Evolutionary conservation across 1,284 basidiomycete genomes (phyloP).

Genomic region (Ustilago nuda): DNA sequence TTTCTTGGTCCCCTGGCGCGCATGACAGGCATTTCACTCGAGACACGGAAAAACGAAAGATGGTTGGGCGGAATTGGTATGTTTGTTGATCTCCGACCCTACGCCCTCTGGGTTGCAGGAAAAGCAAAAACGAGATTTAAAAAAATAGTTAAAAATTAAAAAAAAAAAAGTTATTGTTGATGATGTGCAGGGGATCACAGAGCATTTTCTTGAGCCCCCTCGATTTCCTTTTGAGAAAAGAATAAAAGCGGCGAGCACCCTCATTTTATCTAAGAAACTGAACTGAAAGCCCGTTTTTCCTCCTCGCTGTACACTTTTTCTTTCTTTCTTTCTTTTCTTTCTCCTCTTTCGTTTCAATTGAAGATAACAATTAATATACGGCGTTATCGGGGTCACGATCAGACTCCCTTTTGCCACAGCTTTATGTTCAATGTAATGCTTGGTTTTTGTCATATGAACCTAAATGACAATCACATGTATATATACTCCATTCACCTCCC

Average conservation of each 20-base stretch:
- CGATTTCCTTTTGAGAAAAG: background rate
- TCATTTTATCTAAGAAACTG: slow-evolving; percentile 13
- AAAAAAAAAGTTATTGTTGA: too few species aligned
- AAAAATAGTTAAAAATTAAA: too few species aligned
- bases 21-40: background rate
- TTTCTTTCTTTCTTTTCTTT: background rate
- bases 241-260: slow-evolving; percentile 4
- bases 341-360: background rate
- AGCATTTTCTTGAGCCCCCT: slow-evolving; percentile 9
- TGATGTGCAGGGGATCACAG: background rate
- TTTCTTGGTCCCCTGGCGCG: background rate
- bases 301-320: background rate
- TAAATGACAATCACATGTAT: too few species aligned
- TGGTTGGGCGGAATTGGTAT: background rate
- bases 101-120: too few species aligned
- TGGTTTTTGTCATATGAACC: too few species aligned
- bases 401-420: too few species aligned
- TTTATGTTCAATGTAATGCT: too few species aligned
- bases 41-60: background rate
- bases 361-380: too few species aligned
- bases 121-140: too few species aligned
- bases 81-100: background rate
- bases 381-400: too few species aligned
- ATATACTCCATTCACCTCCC: too few species aligned
- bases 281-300: slow-evolving; percentile 23